These are phyloP conservation scores for Hyaloperonospora brassicae DNA, from an alignment of 352 stramenopile genomes.

Conservation along the genomic window DNA sequence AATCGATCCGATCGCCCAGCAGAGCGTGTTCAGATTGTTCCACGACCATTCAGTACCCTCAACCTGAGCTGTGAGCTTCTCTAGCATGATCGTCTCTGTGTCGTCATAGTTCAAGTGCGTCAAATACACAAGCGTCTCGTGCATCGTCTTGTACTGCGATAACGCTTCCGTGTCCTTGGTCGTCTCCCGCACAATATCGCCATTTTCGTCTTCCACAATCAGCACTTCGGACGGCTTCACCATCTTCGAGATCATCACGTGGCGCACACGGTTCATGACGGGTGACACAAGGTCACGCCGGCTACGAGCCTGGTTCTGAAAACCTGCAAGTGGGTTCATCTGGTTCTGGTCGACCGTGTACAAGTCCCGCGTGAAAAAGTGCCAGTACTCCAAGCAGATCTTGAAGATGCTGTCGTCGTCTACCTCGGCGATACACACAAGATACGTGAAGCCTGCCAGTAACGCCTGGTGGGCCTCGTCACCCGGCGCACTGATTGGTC, in stretches of 20 bases:
- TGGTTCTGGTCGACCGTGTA: constrained; percentile 90
- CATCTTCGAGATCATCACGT: constrained; percentile 99
- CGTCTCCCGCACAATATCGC: constrained; percentile 93
- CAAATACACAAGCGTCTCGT: constrained; percentile 98
- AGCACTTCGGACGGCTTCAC: constrained; percentile 99
- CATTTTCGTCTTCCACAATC: constrained; percentile 99
- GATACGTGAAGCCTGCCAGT: constrained; percentile 90
- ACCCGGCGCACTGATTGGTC: constrained; percentile 50
- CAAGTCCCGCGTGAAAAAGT: constrained; percentile 94
- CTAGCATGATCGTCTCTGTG: constrained; percentile 98
- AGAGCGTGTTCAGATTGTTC: constrained; percentile 99
- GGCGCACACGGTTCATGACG: constrained; percentile 92
- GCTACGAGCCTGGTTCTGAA: constrained; percentile 43
- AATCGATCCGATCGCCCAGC: constrained; percentile 99
- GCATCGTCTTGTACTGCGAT: constrained; percentile 99
- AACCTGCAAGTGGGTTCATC: constrained; percentile 46
- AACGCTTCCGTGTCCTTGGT: constrained; percentile 99
- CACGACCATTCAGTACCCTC: constrained; percentile 87
- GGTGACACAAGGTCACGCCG: constrained; percentile 63
- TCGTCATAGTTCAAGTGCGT: constrained; percentile 99
- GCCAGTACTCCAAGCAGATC: constrained; percentile 98
- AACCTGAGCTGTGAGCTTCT: constrained; percentile 93
- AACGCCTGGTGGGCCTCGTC: constrained; percentile 89
- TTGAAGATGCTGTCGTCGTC: constrained; percentile 96
- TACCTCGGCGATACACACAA: constrained; percentile 88